Evolutionary conservation across 2,329 filamentous ascomycete species (phyloP).

Genomic region (Thelonectria rubi): DNA sequence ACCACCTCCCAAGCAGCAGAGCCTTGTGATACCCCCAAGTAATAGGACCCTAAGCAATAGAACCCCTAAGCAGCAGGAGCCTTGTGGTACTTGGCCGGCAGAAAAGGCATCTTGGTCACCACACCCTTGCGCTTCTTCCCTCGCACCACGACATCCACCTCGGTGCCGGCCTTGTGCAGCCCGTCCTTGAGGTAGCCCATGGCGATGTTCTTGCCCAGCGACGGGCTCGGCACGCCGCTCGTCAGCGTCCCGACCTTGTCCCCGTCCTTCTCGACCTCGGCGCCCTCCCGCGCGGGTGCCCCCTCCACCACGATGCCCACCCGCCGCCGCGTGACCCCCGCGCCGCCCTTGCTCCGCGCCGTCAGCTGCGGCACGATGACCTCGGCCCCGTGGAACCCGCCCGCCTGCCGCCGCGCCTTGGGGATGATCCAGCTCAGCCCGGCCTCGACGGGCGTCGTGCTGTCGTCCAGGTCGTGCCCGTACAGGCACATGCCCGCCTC

Average conservation of each 20-base stretch:
- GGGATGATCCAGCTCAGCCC: conserved; percentile 81
- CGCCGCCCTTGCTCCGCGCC: conserved; percentile 75
- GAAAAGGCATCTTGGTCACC: conserved; percentile 90
- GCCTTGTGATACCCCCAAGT: too few species aligned
- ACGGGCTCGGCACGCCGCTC: conserved; percentile 89
- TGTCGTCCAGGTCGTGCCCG: conserved; percentile 93
- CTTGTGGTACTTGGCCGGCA: conserved; percentile 77
- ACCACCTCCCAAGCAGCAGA: too few species aligned
- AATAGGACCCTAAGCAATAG: too few species aligned
- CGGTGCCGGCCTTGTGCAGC: conserved; percentile 83
- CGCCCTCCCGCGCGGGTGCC: conserved; percentile 89
- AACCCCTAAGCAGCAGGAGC: conserved; percentile 10
- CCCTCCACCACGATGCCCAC: conserved; percentile 86
- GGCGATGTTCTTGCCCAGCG: conserved; percentile 87
- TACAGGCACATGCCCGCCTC: conserved; percentile 99
- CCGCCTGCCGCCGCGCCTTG: conserved; percentile 72
- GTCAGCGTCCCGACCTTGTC: conserved; percentile 82
- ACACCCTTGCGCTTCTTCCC: conserved; percentile 78
- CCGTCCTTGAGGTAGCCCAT: conserved; percentile 93
- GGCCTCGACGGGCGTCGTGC: conserved; percentile 67
- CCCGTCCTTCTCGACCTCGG: conserved; percentile 74
- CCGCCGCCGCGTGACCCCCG: conserved; percentile 75
- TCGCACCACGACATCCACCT: conserved; percentile 79
- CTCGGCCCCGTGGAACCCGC: conserved; percentile 86
- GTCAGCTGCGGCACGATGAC: conserved; percentile 80